Base-by-base conservation (phyloP, 108 stramenopile species). In the Skeletonema costatum region DNA sequence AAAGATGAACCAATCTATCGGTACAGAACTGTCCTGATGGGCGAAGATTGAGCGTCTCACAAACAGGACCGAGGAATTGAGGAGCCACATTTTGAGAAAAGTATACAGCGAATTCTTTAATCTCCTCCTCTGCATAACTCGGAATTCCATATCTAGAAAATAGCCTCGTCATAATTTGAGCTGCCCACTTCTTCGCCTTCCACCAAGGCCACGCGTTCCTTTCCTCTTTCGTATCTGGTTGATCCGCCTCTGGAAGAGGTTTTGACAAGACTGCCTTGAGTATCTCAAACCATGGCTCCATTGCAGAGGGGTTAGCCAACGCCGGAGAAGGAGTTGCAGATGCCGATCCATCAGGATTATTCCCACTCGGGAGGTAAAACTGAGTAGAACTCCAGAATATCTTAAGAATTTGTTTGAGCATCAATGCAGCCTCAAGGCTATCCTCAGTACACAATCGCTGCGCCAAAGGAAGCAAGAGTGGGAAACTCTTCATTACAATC, bases 131-230 rank as follows among this genome's bases (percentile, higher is more conserved):
- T 9, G 96, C 96, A 70, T 98, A 97, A 58, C 86, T 86, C 5
- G 97, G 96, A 73, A 97, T 96, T 21, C 97, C 98, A 78, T 99
- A 99, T 4, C 98, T 90, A 12, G 93, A 92, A 74, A 98, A 97
- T 46, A 98, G 82, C 2, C 97, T 86, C 38, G 90, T 89, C 91
- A 96, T 95, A 61, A 98, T 97, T 76, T 96, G 98, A 7, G 90
- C 92, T 7, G 96, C 83, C 98, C 98, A 98, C 86, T 99, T 99
- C 83, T 99, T 99, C 3, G 94, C 92, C 80, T 99, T 99, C 98
- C 98, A 99, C 96, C 97, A 97, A 1, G 97, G 97, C 97, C 95
- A 98, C 14, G 86, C 83, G 73, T 96, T 93, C 32, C 97, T 80
- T 60, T 97, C 97, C 65, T 95, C 97, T 32, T 89, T 77, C n/a